phyloP scores from a whole-genome alignment of 345 rosid genomes.

The Hypericum perforatum region DNA sequence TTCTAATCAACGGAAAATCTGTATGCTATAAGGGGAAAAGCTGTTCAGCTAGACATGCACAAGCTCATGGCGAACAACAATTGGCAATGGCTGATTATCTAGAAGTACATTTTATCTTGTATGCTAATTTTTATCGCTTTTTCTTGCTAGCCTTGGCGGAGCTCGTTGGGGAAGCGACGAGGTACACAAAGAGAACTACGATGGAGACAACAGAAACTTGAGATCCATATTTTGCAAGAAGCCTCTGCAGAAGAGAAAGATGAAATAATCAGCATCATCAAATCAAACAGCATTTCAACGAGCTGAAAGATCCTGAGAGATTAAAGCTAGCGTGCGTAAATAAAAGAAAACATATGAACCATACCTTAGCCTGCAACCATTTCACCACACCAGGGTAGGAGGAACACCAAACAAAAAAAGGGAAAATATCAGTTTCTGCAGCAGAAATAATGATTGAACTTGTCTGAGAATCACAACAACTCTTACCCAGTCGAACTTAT shows the following conservation, averaged over 20 bases:
- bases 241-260: conserved; percentile 43
- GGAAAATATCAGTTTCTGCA: conserved; percentile 13
- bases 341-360: conserved; percentile 7
- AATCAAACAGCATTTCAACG: not conserved
- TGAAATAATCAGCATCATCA: no score
- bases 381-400: conserved; percentile 12
- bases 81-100: no score
- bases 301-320: not conserved
- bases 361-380: conserved; percentile 77
- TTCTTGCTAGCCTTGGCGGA: conserved; percentile 73
- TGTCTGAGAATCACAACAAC: not conserved
- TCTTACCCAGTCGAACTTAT: conserved; percentile 55
- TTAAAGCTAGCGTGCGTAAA: not conserved
- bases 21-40: no score
- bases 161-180: conserved; percentile 59
- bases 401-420: conserved; percentile 30
- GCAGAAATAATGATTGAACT: not conserved
- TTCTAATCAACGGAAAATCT: no score
- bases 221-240: conserved; percentile 74
- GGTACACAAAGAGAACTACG: conserved; percentile 56
- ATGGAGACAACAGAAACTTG: conserved; percentile 71
- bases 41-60: no score
- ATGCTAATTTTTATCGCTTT: conserved; percentile 37
- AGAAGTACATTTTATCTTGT: no score
- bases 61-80: no score